Evolutionary conservation across 2,329 filamentous ascomycete species (phyloP).

Genomic region (Fusarium nygamai): DNA sequence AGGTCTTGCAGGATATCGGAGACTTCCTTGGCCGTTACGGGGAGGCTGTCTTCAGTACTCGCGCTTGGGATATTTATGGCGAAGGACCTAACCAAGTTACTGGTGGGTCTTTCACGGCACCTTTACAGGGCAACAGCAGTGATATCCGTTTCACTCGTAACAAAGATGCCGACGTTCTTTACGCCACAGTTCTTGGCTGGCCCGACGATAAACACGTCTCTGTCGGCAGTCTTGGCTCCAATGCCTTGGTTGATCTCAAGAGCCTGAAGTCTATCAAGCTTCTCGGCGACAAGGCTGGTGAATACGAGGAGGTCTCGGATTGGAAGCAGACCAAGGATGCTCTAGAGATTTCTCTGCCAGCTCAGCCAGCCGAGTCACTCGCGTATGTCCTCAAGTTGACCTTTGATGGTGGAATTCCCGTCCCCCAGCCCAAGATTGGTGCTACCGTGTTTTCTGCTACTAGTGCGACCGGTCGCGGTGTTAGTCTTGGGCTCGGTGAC

Average conservation of each 20-base stretch:
- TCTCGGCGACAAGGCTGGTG: background rate
- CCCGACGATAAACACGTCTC: background rate
- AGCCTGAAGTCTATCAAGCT: background rate
- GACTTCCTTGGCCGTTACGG: slow-evolving; percentile 5
- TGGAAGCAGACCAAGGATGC: slow-evolving; percentile 11
- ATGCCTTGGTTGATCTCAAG: background rate
- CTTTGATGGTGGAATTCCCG: background rate
- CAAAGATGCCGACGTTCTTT: background rate
- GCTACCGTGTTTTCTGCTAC: background rate
- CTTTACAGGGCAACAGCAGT: slow-evolving; percentile 8
- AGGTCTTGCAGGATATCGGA: slow-evolving; percentile 7
- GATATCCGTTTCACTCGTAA: slow-evolving; percentile 15
- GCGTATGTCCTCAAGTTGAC: slow-evolving; percentile 4
- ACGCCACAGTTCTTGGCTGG: slow-evolving; percentile 10
- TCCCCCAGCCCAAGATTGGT: background rate
- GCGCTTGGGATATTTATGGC: slow-evolving; percentile 8
- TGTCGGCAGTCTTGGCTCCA: background rate
- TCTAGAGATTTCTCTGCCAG: background rate
- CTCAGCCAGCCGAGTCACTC: background rate
- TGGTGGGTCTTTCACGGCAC: slow-evolving; percentile 4
- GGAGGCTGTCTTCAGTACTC: background rate
- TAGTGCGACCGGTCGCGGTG: background rate
- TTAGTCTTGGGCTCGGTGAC: background rate
- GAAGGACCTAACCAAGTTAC: slow-evolving; percentile 8
- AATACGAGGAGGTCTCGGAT: background rate